Conservation (phyloP, 139 green algal genomes). For the Chlorella sp. region DNA sequence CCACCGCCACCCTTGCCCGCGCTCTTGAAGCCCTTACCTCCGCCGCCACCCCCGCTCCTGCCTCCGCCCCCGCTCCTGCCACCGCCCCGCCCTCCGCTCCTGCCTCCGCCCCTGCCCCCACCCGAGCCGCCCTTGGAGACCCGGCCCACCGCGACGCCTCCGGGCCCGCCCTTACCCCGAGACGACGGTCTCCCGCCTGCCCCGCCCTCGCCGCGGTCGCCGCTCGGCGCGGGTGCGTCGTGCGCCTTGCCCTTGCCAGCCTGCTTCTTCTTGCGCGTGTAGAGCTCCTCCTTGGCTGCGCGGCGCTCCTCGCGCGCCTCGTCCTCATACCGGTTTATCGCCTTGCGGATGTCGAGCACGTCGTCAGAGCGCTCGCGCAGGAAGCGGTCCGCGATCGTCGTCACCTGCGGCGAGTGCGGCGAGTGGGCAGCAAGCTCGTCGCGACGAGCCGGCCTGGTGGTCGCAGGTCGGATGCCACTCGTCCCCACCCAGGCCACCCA, state of each 20-base stretch:
- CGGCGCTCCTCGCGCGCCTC: slow-evolving; percentile 37
- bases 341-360: slow-evolving; percentile 56
- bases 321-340: slow-evolving; percentile 46
- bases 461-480: no score
- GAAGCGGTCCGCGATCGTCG: slow-evolving; percentile 59
- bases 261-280: slow-evolving; percentile 1
- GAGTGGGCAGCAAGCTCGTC: no score
- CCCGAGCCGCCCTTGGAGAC: slow-evolving; percentile 1
- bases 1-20: background rate
- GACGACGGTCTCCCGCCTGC: background rate
- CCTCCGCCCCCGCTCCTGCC: background rate
- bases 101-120: slow-evolving; percentile 7
- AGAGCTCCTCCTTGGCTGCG: slow-evolving; percentile 18
- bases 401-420: slow-evolving; percentile 1
- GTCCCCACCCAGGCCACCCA: no score
- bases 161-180: background rate
- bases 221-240: background rate
- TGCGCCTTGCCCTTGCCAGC: slow-evolving; percentile 7
- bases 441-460: no score
- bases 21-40: no score
- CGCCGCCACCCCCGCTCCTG: background rate
- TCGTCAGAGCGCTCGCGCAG: slow-evolving; percentile 66
- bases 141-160: slow-evolving; percentile 5
- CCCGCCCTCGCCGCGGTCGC: slow-evolving; percentile 6
- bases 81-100: background rate